Base-by-base conservation (phyloP, 352 stramenopile species). In the Elongisporangium prolatum region DNA sequence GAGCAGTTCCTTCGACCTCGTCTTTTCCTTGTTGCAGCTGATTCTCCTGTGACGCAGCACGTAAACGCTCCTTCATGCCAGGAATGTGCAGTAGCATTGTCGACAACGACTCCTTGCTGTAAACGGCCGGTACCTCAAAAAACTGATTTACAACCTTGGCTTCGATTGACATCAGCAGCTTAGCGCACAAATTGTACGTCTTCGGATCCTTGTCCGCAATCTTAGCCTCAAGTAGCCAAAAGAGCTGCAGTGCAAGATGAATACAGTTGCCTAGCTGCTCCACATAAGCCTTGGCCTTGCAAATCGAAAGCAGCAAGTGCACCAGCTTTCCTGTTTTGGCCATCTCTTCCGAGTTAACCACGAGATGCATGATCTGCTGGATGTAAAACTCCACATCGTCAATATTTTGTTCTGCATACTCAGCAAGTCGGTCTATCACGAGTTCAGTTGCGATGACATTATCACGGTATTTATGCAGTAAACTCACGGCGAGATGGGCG, bases 331-430 rank as follows among this genome's bases (percentile, higher is more conserved):
- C 77, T 0, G 80, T 85, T 44, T 79, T 78, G 7, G 61, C 67
- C 54, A 87, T 70, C 28, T 90, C 75, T 44, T 44, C 34, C 0
- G 77, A 61, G 48, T 89, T 89, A 34, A 93, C 72, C 4, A 84
- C 72, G 18, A 91, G 63, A 48, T 91, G 84, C 48, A 90, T 74
- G 60, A 93, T 88, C 49, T 91, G 81, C 55, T 84, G 81, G 24
- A 91, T 77, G 67, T 93, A 93, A 56, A 93, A 91, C 59, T 91
- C 84, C 6, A 91, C 83, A 52, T 92, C 83, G 47, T 90, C 83
- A 20, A 91, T 75, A 57, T 88, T 84, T 11, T 74, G 50, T 40
- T 88, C 78, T 2, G 75, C 72, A 56, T 93, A 91, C 18, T 82
- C 67, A 4, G 71, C 69, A 17, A 91, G 61, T 0, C 80, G 77